These are phyloP conservation scores for Breviolum minutum DNA, from an alignment of 73 alveolate species.

Conservation along the genomic window DNA sequence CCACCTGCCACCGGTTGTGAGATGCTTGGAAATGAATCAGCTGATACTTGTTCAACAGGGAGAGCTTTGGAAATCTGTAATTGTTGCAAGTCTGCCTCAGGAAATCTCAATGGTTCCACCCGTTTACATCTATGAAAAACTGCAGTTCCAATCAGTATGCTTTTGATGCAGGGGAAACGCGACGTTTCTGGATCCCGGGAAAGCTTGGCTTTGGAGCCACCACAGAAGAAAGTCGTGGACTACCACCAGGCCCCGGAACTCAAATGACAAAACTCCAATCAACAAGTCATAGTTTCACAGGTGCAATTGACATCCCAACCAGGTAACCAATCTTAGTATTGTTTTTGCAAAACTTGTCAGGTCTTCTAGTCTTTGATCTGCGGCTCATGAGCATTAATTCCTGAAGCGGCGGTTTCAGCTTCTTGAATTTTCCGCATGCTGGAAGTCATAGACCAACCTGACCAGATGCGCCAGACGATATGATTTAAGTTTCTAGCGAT, in stretches of 20 bases:
- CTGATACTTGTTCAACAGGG: background rate
- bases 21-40: background rate
- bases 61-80: no score
- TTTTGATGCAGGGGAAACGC: constrained; percentile 49
- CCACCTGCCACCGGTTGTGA: no score
- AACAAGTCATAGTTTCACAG: background rate
- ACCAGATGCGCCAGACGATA: no score
- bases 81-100: no score
- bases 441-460: no score
- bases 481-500: background rate
- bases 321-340: no score
- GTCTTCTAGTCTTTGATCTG: constrained; percentile 67
- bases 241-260: constrained; percentile 68
- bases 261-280: background rate
- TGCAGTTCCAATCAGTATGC: background rate
- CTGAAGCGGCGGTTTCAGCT: constrained; percentile 28
- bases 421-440: no score
- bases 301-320: no score
- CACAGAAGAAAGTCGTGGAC: constrained; percentile 85
- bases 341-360: background rate
- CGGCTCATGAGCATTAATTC: constrained; percentile 61
- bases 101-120: background rate
- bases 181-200: constrained; percentile 93
- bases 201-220: constrained; percentile 75
- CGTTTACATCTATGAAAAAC: background rate